phyloP scores from a whole-genome alignment of 2,329 filamentous ascomycete species.

The Pyrenochaeta sp. region DNA sequence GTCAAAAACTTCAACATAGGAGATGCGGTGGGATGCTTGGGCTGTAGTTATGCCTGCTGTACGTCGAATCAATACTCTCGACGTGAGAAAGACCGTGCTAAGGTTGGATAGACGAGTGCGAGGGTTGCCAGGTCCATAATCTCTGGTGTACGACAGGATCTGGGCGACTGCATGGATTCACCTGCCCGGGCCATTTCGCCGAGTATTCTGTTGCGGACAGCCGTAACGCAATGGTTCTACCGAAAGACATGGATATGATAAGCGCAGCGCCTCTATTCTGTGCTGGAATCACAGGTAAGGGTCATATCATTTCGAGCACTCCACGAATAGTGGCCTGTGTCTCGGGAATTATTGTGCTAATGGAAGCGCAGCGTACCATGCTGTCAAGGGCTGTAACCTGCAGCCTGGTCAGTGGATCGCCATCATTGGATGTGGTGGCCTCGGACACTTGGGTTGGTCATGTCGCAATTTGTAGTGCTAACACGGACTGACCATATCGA shows the following conservation, averaged over 20 bases:
- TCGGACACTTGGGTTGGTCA: constrained; percentile 47
- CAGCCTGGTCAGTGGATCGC: constrained; percentile 45
- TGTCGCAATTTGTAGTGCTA: background rate
- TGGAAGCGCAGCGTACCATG: constrained; percentile 28
- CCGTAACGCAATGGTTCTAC: constrained; percentile 51
- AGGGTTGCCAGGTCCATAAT: constrained; percentile 55
- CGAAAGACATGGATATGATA: constrained; percentile 41
- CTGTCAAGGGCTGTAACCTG: constrained; percentile 29
- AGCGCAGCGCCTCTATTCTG: constrained; percentile 54
- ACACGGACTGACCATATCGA: background rate
- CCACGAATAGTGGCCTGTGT: too few relatives aligned
- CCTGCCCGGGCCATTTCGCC: constrained; percentile 52
- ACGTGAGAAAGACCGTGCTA: background rate
- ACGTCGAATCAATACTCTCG: constrained; percentile 49
- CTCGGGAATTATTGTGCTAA: too few relatives aligned
- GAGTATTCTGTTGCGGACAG: constrained; percentile 56
- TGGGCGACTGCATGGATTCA: constrained; percentile 35
- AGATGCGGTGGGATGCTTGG: constrained; percentile 48
- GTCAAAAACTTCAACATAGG: constrained; percentile 48
- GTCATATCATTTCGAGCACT: background rate
- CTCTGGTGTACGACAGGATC: constrained; percentile 39
- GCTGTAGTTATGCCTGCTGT: constrained; percentile 8
- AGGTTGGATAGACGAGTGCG: constrained; percentile 45
- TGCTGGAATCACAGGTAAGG: constrained; percentile 54
- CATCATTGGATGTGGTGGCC: constrained; percentile 53